Base-by-base conservation (phyloP, 2,329 filamentous ascomycete species). In the Emmonsia crescens region DNA sequence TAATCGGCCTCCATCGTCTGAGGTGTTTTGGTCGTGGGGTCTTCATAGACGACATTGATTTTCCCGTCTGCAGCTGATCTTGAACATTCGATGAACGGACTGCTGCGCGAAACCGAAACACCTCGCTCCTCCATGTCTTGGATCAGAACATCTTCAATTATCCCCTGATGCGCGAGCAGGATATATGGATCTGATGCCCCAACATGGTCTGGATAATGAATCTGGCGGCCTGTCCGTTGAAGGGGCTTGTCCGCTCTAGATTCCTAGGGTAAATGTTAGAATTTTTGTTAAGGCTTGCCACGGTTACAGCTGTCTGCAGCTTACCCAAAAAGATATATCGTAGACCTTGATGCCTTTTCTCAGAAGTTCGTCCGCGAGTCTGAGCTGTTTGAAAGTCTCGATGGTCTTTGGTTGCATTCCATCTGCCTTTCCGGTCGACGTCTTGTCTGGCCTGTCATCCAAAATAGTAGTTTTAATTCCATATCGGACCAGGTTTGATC, bases 331-430 rank as follows among this genome's bases (percentile, higher is more conserved):
- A 51, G 84, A 81, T 63, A 91, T 90, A 69, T 91, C 88, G 73
- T 87, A 89, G 52, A 91, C 83, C 54, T 83, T 83, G 57, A 87
- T 87, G 36, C 85, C 87, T 67, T 85, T 82, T 64, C 83, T 82
- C 49, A 91, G 73, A 36, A 91, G 73, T 1, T 82, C 77, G 65
- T 89, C 86, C n/a, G 84, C 85, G n/a, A 90, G 75, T 40, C 86
- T 80, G 78, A 91, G 84, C 74, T 89, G 87, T 64, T 84, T 82
- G 67, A 90, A 82, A 0, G 88, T 91, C 76, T 91, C 88, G 68
- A 91, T 89, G 0, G 87, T 88, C 75, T 91, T 91, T 52, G 88
- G 88, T 69, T 91, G 88, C 59, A 91, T 77, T 48, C 88, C 88
- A 72, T 91, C 88, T 64, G 87, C 87, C 61, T 83, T 78, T 49